Evolutionary conservation across 805 yeast genomes (phyloP).

Genomic region (Ogataea zsoltii): DNA sequence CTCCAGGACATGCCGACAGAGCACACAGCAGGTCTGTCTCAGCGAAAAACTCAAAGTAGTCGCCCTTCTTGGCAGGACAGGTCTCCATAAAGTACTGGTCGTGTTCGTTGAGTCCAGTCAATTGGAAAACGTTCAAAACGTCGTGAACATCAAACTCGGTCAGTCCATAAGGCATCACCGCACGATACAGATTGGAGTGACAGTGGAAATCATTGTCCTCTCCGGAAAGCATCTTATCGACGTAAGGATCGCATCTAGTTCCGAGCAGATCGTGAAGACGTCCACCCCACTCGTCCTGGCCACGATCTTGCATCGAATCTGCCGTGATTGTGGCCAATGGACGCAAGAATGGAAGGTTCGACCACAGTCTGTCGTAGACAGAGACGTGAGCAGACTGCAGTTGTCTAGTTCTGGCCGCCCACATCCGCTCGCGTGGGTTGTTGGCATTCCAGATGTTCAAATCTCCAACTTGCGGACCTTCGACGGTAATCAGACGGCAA

Average conservation of each 20-base stretch:
- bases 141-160: slow-evolving; percentile 69
- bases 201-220: slow-evolving; percentile 68
- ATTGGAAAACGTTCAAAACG: slow-evolving; percentile 68
- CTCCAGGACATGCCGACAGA: slow-evolving; percentile 69
- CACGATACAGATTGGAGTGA: slow-evolving; percentile 62
- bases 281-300: slow-evolving; percentile 66
- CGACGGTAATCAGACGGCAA: slow-evolving; percentile 61
- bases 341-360: slow-evolving; percentile 62
- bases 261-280: slow-evolving; percentile 66
- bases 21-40: slow-evolving; percentile 66
- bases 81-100: slow-evolving; percentile 74
- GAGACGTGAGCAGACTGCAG: slow-evolving; percentile 64
- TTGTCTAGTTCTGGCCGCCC: slow-evolving; percentile 72
- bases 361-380: slow-evolving; percentile 63
- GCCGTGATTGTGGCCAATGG: slow-evolving; percentile 65
- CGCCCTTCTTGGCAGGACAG: slow-evolving; percentile 59
- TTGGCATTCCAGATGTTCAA: slow-evolving; percentile 63
- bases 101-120: slow-evolving; percentile 63
- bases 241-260: slow-evolving; percentile 70
- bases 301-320: slow-evolving; percentile 55
- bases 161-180: slow-evolving; percentile 59
- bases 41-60: slow-evolving; percentile 66
- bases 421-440: slow-evolving; percentile 63
- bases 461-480: slow-evolving; percentile 73
- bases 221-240: slow-evolving; percentile 62